phyloP scores from a whole-genome alignment of 306 rosid genomes.

The Vachellia collinsii region DNA sequence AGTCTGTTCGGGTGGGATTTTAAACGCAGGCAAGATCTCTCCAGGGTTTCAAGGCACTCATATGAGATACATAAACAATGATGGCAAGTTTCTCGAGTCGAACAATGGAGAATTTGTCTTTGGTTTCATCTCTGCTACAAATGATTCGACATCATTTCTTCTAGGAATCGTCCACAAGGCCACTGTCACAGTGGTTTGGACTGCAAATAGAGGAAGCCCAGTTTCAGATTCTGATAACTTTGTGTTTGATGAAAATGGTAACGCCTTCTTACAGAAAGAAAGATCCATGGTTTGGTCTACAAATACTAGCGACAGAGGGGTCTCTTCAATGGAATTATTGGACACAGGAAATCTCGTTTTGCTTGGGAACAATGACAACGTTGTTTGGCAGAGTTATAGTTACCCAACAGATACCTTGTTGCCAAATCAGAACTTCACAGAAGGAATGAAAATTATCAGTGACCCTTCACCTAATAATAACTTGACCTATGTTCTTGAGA shows the following conservation, averaged over 20 bases:
- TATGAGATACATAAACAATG: constrained; percentile 52
- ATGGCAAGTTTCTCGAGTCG: constrained; percentile 59
- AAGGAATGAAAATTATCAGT: constrained; percentile 56
- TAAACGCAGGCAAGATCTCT: constrained; percentile 33
- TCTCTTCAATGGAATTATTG: constrained; percentile 44
- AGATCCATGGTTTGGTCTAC: constrained; percentile 46
- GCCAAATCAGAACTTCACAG: constrained; percentile 50
- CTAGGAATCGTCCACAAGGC: constrained; percentile 50
- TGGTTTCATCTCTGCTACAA: constrained; percentile 50
- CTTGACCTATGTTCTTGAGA: constrained; percentile 45
- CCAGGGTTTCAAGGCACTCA: constrained; percentile 55
- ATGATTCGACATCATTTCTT: constrained; percentile 47
- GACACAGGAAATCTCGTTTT: constrained; percentile 64
- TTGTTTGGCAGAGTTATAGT: constrained; percentile 66
- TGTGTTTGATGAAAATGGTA: constrained; percentile 47
- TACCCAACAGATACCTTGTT: constrained; percentile 64
- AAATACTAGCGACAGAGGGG: constrained; percentile 43
- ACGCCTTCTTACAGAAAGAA: constrained; percentile 36
- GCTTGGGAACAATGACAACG: constrained; percentile 36
- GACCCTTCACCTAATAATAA: constrained; percentile 37
- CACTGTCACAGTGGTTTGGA: constrained; percentile 50
- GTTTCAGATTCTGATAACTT: constrained; percentile 42
- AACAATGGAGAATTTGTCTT: constrained; percentile 49
- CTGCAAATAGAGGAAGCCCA: constrained; percentile 51
- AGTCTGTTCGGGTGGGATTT: constrained; percentile 46